These are phyloP conservation scores for Neurospora discreta DNA, from an alignment of 495 filamentous ascomycete genomes.

Conservation along the genomic window DNA sequence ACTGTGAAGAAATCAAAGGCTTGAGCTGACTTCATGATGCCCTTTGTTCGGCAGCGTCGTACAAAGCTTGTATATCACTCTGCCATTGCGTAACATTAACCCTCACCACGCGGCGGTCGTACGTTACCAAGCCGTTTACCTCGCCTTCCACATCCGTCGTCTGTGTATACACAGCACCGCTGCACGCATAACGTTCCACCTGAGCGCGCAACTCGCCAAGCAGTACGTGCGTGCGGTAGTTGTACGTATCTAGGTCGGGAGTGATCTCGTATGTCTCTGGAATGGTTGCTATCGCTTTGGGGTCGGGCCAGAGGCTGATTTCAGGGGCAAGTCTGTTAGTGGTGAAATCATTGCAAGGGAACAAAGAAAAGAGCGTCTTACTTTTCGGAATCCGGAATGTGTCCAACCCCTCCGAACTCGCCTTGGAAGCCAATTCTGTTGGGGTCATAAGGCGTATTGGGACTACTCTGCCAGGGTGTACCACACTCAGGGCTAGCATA, in stretches of 20 bases:
- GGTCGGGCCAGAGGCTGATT: constrained; percentile 43
- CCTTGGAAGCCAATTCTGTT: constrained; percentile 54
- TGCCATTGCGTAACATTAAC: constrained; percentile 48
- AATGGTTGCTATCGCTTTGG: constrained; percentile 43
- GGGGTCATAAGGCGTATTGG: constrained; percentile 46
- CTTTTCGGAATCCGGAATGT: constrained; percentile 45
- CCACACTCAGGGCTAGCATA: constrained; percentile 63
- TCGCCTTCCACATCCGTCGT: constrained; percentile 68
- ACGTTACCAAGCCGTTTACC: constrained; percentile 58
- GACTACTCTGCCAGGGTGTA: constrained; percentile 48
- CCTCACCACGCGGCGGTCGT: constrained; percentile 47
- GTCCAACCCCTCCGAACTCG: constrained; percentile 56
- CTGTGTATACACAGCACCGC: constrained; percentile 52
- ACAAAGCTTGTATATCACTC: constrained; percentile 46
- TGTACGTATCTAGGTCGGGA: constrained; percentile 45
- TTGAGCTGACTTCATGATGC: background rate
- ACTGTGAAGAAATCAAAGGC: background rate
- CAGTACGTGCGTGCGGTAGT: constrained; percentile 46
- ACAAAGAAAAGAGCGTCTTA: background rate
- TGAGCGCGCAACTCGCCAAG: constrained; percentile 49
- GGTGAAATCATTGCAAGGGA: background rate
- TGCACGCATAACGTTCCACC: constrained; percentile 44
- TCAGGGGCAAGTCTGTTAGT: constrained; percentile 4
- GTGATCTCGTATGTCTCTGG: constrained; percentile 58
- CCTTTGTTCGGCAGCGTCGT: constrained; percentile 36